These are phyloP conservation scores for Rhazya stricta DNA, from an alignment of 257 asterid genomes.

Conservation along the genomic window DNA sequence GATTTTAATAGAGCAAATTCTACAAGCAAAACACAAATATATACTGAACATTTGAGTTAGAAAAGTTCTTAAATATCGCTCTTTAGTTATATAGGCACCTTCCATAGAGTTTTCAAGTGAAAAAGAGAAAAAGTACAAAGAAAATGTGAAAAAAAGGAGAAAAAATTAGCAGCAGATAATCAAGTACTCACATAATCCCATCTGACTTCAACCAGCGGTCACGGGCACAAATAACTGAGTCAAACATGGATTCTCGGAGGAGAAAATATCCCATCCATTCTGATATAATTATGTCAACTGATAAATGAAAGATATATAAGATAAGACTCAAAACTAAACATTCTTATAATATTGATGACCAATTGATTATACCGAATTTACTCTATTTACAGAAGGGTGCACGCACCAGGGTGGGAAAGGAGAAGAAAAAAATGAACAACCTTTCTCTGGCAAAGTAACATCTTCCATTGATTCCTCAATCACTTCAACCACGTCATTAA, in stretches of 20 bases:
- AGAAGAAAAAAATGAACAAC: conserved; percentile 24
- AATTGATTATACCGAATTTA: not conserved
- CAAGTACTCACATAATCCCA: conserved; percentile 77
- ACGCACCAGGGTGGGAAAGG: not conserved
- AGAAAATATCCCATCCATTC: conserved; percentile 99
- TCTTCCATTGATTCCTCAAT: conserved; percentile 95
- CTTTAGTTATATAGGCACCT: not conserved
- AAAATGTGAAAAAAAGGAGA: conserved; percentile 1
- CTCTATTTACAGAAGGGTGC: not conserved
- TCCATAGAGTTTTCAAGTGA: not conserved
- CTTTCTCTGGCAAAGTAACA: conserved; percentile 81
- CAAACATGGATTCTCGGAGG: conserved; percentile 98
- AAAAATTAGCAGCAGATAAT: not conserved
- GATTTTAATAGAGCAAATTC: not conserved
- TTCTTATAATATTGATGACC: not conserved
- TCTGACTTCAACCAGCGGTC: conserved; percentile 86
- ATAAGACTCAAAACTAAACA: conserved; percentile 9
- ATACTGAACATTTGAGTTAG: not conserved
- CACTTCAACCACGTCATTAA: conserved; percentile 73
- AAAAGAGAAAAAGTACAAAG: not conserved
- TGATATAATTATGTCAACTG: conserved; percentile 94
- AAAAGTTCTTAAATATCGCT: not conserved
- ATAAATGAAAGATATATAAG: conserved; percentile 14
- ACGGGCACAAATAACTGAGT: conserved; percentile 87
- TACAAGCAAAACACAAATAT: not conserved